These are phyloP conservation scores for Cyclocybe aegerita DNA, from an alignment of 768 basidiomycete species.

Conservation along the genomic window DNA sequence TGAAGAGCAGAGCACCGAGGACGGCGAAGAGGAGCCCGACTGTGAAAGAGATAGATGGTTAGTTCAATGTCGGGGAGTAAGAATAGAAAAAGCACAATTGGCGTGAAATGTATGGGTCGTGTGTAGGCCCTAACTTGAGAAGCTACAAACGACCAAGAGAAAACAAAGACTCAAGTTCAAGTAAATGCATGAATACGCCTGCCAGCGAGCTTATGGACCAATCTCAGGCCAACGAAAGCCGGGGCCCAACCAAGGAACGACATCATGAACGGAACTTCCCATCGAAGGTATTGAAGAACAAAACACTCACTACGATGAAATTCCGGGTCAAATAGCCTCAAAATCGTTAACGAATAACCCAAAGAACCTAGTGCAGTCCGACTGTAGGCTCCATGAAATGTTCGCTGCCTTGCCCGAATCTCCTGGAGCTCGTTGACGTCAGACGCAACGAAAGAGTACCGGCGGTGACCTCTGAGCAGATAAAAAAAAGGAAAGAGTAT, in stretches of 20 bases:
- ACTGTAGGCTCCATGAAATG: conserved; percentile 81
- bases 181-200: too few species aligned
- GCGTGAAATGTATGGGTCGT: background rate
- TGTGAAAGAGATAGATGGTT: conserved; percentile 12
- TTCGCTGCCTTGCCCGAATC: conserved; percentile 76
- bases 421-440: conserved; percentile 68
- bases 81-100: background rate
- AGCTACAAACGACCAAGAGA: background rate
- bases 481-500: too few species aligned
- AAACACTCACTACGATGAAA: conserved; percentile 67
- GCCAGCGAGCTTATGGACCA: too few species aligned
- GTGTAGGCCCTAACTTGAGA: too few species aligned
- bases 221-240: too few species aligned
- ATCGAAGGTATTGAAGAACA: background rate
- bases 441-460: conserved; percentile 48
- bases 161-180: too few species aligned
- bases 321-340: conserved; percentile 74
- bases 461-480: conserved; percentile 29
- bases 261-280: too few species aligned
- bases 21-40: conserved; percentile 65
- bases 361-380: conserved; percentile 74
- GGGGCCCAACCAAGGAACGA: too few species aligned
- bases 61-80: background rate
- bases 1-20: conserved; percentile 59
- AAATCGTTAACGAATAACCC: conserved; percentile 69